phyloP scores from a whole-genome alignment of 805 yeast species.

The Ogataea nonfermentans region DNA sequence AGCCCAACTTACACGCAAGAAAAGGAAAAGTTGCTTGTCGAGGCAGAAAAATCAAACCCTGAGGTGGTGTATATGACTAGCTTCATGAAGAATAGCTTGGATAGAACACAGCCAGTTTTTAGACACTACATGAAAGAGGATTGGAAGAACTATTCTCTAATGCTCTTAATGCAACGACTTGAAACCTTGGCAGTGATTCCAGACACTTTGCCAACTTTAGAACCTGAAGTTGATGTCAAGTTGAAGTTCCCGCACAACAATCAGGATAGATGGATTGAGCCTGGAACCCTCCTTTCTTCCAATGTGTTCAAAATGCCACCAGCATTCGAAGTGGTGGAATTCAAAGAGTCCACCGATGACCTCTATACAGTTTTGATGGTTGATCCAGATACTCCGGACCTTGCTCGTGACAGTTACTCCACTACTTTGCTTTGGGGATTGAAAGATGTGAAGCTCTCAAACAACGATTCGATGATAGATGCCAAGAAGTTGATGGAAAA shows the following conservation, averaged over 20 bases:
- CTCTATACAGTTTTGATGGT: conserved; percentile 77
- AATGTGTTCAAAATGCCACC: conserved; percentile 76
- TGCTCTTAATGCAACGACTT: conserved; percentile 87
- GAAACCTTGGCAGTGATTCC: conserved; percentile 86
- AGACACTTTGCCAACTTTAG: conserved; percentile 87
- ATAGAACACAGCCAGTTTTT: conserved; percentile 76
- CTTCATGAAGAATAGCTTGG: conserved; percentile 48
- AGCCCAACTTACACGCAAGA: conserved; percentile 21
- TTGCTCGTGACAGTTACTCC: conserved; percentile 61
- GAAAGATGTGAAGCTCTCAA: conserved; percentile 58
- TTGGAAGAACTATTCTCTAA: conserved; percentile 70
- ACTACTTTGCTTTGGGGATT: conserved; percentile 80
- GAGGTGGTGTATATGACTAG: conserved; percentile 73
- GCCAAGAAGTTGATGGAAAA: conserved; percentile 37
- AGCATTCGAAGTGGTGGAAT: conserved; percentile 72
- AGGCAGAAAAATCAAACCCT: conserved; percentile 78
- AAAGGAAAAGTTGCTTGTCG: conserved; percentile 38
- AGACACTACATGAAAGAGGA: conserved; percentile 62
- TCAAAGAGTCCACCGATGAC: conserved; percentile 48
- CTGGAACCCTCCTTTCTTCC: conserved; percentile 74
- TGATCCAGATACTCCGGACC: conserved; percentile 89
- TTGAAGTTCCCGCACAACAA: conserved; percentile 72
- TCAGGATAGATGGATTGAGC: conserved; percentile 68
- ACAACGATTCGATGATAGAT: conserved; percentile 55
- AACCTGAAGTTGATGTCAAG: conserved; percentile 73